These are phyloP conservation scores for Penicillium simplicissimum DNA, from an alignment of 495 filamentous ascomycete species.

Conservation along the genomic window DNA sequence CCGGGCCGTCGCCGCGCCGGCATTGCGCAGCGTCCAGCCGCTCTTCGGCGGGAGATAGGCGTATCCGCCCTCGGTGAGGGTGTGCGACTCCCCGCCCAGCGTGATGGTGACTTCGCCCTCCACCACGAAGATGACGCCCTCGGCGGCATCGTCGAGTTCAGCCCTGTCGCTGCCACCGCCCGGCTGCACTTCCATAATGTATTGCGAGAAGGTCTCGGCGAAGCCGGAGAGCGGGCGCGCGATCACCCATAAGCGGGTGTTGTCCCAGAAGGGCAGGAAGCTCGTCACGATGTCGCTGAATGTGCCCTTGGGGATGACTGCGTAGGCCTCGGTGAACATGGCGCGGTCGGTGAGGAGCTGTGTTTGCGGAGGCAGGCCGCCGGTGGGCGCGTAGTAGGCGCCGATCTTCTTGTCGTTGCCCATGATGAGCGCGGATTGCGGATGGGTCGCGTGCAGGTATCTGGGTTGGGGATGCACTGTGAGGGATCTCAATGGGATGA, in stretches of 20 bases:
- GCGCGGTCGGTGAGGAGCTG: conserved; percentile 32
- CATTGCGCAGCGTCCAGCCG: conserved; percentile 29
- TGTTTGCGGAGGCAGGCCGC: conserved; percentile 27
- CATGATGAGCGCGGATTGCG: conserved; percentile 18
- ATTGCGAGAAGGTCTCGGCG: conserved; percentile 33
- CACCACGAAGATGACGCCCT: conserved; percentile 29
- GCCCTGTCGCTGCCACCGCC: conserved; percentile 28
- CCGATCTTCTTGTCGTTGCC: conserved; percentile 28
- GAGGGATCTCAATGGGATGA: background rate
- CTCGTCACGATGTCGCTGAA: conserved; percentile 32
- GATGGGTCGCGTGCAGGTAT: background rate
- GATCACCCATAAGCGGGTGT: conserved; percentile 32
- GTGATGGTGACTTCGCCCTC: conserved; percentile 28
- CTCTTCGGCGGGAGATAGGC: conserved; percentile 28
- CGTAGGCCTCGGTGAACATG: conserved; percentile 32
- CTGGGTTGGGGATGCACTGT: background rate
- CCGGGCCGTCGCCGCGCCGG: conserved; percentile 21
- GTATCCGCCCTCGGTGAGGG: conserved; percentile 27
- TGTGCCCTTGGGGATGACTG: conserved; percentile 28
- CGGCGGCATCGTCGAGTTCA: conserved; percentile 22
- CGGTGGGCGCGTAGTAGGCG: conserved; percentile 30
- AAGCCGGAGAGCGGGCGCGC: conserved; percentile 30
- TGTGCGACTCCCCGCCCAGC: conserved; percentile 20
- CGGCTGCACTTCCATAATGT: conserved; percentile 31
- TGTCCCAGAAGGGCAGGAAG: conserved; percentile 32